phyloP scores from a whole-genome alignment of 495 filamentous ascomycete species.

The Jackrogersella multiformis region DNA sequence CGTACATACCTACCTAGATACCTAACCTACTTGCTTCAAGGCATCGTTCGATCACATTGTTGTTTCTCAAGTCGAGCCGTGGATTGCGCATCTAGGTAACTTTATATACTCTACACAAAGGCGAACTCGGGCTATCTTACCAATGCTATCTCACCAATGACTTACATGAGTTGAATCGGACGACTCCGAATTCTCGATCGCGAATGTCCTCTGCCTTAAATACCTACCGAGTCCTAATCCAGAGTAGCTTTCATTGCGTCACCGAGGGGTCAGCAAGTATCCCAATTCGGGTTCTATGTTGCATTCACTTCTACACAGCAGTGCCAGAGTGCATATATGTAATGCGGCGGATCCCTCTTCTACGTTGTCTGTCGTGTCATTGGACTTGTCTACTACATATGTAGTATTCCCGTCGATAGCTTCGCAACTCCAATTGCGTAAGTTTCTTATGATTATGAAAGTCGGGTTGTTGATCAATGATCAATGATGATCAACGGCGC shows the following conservation, averaged over 20 bases:
- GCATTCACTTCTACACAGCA: conserved; percentile 25
- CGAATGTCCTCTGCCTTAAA: conserved; percentile 3
- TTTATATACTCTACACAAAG: no score
- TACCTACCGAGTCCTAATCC: conserved; percentile 23
- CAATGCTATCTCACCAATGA: background rate
- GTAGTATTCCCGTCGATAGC: conserved; percentile 28
- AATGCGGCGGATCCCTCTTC: conserved; percentile 27
- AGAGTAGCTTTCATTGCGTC: conserved; percentile 23
- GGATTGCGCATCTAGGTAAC: no score
- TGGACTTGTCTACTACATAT: conserved; percentile 18
- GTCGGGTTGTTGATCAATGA: conserved; percentile 33
- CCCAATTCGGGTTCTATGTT: conserved; percentile 31
- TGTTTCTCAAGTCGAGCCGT: no score
- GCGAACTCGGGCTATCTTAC: no score
- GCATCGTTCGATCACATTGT: no score
- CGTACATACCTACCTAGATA: no score
- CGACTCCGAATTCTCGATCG: background rate
- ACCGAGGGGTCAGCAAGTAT: conserved; percentile 20
- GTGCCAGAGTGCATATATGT: conserved; percentile 14
- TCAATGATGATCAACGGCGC: conserved; percentile 36
- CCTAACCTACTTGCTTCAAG: no score
- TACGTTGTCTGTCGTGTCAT: conserved; percentile 18
- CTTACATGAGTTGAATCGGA: background rate
- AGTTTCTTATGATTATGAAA: conserved; percentile 23
- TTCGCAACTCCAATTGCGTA: conserved; percentile 38